Evolutionary conservation across 2,329 filamentous ascomycete genomes (phyloP), one percentile per base, ranked within the genome.

Genomic region (Dendryphion nanum): DNA sequence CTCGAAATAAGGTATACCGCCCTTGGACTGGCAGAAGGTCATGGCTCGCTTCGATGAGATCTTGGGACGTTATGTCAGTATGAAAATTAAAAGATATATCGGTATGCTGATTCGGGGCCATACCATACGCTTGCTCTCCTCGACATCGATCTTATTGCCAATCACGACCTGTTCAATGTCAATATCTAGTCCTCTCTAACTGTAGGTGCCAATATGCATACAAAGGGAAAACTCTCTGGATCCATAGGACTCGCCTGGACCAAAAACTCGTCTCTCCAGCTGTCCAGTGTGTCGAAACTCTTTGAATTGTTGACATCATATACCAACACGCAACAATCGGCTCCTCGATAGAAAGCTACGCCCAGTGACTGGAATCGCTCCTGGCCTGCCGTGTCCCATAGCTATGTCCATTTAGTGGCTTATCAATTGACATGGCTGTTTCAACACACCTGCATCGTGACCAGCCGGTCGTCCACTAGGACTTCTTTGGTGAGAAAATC

Each of bases 271-370:
- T 98, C 93, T 60, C 93, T 80, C 93, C 93, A 98, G 71, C 89
- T 95, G 67, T 98, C 93, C 43, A 98, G 80, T 12, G 91, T 94
- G 67, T 98, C 93, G 68, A 98, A 98, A 68, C 89, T 95, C 81
- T 98, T 98, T 46, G 90, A 86, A 69, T 96, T 97, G 75, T 98
- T 98, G 69, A 98, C 91, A 64, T 98, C 91, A 75, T 93, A 97
- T 36, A 97, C 91, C 38, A 98, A 77, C 42, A 97, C 91, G 66
- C 93, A 97, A 79, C 91, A 97, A 74, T 98, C 91, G 53, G 93
- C 91, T 48, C 91, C 91, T 48, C 91, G 82, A 73, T 98, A 98
- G 72, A 98, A 98, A 33, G 91, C 93, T 30, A 98, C 91, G 37
- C 93, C 91, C 54, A 98, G 77, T 24, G 90, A 96, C 71, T 98